A percentile compares a stretch with the other conserved stretches of the same genome.
phyloP scores from a whole-genome alignment of 2,329 filamentous ascomycete species.

The Elsinoe perseae region DNA sequence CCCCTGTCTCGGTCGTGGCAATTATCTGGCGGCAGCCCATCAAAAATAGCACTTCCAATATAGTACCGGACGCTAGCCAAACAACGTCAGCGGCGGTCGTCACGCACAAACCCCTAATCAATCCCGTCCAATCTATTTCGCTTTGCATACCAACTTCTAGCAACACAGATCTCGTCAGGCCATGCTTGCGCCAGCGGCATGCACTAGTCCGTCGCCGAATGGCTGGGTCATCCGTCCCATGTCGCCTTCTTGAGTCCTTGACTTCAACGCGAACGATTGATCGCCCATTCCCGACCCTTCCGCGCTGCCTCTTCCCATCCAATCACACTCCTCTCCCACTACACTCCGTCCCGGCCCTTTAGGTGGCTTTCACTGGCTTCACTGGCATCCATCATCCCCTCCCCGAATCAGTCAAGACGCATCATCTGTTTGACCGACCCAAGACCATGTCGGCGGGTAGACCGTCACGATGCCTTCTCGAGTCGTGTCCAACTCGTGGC shows the following conservation, averaged over 20 bases:
- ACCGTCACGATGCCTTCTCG: not conserved
- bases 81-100: constrained; percentile 1
- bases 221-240: constrained; percentile 8
- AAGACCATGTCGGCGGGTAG: constrained; percentile 5
- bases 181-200: not conserved
- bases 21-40: not conserved
- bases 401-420: not conserved
- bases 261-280: constrained; percentile 1
- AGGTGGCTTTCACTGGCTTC: not conserved
- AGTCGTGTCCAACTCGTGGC: constrained; percentile 10
- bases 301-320: not conserved
- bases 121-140: not conserved
- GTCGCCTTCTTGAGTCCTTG: not conserved
- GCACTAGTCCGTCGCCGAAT: constrained; percentile 1
- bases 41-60: constrained; percentile 3
- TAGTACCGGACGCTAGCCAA: not conserved
- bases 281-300: not conserved
- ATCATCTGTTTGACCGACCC: constrained; percentile 3
- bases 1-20: not conserved
- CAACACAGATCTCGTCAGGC: constrained; percentile 1
- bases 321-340: not conserved
- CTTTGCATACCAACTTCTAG: not conserved
- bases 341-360: not conserved
- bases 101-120: not conserved
- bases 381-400: too few species aligned